Evolutionary conservation across 371 early-diverging fungal species (phyloP).

Genomic region (Actinomortierella ambigua): DNA sequence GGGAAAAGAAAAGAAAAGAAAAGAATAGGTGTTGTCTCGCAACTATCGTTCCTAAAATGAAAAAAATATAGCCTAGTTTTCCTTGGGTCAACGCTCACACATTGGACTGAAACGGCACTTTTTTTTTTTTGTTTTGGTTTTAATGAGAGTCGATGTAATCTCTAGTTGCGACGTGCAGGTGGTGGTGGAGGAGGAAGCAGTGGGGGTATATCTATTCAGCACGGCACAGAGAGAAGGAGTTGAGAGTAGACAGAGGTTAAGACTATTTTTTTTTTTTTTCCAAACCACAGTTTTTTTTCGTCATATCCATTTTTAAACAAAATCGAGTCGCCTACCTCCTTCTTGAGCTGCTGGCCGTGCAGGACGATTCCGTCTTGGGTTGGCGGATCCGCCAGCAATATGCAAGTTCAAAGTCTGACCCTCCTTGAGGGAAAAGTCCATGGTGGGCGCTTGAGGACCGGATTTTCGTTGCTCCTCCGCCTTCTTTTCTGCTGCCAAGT

Average conservation of each 20-base stretch:
- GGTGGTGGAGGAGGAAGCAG: slow-evolving; percentile 50
- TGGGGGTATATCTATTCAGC: slow-evolving; percentile 13
- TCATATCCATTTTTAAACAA: neutral
- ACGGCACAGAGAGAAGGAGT: neutral
- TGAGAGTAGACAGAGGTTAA: neutral
- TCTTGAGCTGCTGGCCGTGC: slow-evolving; percentile 21
- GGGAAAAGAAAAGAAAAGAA: too few species aligned
- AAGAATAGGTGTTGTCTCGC: too few species aligned
- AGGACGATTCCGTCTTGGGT: slow-evolving; percentile 27
- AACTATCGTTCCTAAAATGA: neutral
- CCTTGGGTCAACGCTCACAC: too few species aligned
- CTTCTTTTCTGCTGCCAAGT: slow-evolving; percentile 62
- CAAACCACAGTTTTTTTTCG: neutral
- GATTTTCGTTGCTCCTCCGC: slow-evolving; percentile 51
- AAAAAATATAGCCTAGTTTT: too few species aligned
- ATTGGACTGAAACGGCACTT: too few species aligned
- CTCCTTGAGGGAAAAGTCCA: slow-evolving; percentile 85
- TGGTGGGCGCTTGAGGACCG: slow-evolving; percentile 57
- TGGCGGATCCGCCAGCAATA: slow-evolving; percentile 52
- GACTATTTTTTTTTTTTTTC: neutral
- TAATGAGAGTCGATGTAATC: neutral
- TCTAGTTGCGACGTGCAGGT: slow-evolving; percentile 34
- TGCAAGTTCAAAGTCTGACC: slow-evolving; percentile 86
- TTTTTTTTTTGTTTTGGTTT: slow-evolving; percentile 4
- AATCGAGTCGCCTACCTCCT: slow-evolving; percentile 8